A percentile compares a stretch with the other conserved stretches of the same genome.
phyloP scores from a whole-genome alignment of 805 yeast species.

The Nakazawaea ernobii region DNA sequence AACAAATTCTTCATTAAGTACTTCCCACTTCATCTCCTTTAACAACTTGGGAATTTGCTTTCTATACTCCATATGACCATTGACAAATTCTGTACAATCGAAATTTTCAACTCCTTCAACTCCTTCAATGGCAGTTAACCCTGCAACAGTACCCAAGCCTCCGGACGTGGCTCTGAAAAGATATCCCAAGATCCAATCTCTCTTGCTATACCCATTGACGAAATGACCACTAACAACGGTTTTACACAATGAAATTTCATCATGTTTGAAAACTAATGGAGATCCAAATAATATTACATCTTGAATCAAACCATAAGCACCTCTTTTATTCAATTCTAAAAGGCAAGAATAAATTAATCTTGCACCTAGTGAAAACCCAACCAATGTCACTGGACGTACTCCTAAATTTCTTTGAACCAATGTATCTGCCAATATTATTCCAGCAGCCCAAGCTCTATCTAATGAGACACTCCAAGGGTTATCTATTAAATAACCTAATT shows the following conservation, averaged over 20 bases:
- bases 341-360: conserved; percentile 88
- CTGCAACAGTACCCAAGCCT: conserved; percentile 87
- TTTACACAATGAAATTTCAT: conserved; percentile 72
- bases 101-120: conserved; percentile 71
- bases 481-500: conserved; percentile 82
- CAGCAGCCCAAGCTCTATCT: conserved; percentile 97
- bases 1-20: conserved; percentile 82
- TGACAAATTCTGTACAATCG: conserved; percentile 81
- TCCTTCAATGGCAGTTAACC: conserved; percentile 69
- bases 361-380: conserved; percentile 93
- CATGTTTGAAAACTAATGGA: conserved; percentile 75
- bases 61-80: conserved; percentile 98
- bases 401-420: conserved; percentile 84
- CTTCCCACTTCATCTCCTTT: conserved; percentile 67
- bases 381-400: conserved; percentile 82
- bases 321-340: conserved; percentile 75
- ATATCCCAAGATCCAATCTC: conserved; percentile 96
- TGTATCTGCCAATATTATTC: conserved; percentile 86
- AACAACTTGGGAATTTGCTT: conserved; percentile 84
- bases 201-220: conserved; percentile 84
- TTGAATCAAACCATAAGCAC: conserved; percentile 84
- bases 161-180: conserved; percentile 94
- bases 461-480: conserved; percentile 98
- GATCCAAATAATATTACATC: conserved; percentile 85
- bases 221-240: conserved; percentile 87